These are phyloP conservation scores for Seiridium unicorne DNA, from an alignment of 2,329 filamentous ascomycete genomes.

Conservation along the genomic window DNA sequence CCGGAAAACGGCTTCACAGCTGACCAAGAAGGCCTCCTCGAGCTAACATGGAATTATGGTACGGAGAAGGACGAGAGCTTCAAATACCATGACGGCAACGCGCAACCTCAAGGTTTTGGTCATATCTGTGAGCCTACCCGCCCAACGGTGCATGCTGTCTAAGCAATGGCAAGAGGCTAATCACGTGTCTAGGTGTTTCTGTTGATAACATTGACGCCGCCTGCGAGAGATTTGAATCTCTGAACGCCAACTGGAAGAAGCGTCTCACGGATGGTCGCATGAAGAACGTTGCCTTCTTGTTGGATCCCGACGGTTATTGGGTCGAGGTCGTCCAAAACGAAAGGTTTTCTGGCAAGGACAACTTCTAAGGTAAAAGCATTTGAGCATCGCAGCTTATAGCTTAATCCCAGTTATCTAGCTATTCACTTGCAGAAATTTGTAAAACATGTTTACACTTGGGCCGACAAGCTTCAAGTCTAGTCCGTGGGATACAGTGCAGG, in stretches of 20 bases:
- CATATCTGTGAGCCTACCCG: conserved; percentile 70
- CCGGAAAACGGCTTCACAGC: conserved; percentile 56
- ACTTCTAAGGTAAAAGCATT: conserved; percentile 37
- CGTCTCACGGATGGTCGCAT: conserved; percentile 85
- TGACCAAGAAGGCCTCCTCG: conserved; percentile 78
- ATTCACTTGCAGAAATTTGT: too few species aligned
- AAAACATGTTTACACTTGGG: too few species aligned
- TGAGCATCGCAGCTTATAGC: not conserved
- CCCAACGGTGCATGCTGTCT: too few species aligned
- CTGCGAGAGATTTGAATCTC: conserved; percentile 79
- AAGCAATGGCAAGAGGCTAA: too few species aligned
- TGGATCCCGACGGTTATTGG: conserved; percentile 89
- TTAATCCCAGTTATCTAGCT: not conserved
- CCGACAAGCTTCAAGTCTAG: too few species aligned
- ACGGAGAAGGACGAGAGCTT: conserved; percentile 85
- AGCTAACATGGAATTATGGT: conserved; percentile 82
- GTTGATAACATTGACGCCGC: conserved; percentile 89
- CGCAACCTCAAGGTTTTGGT: conserved; percentile 88
- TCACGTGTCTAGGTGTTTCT: conserved; percentile 56
- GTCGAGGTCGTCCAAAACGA: conserved; percentile 80
- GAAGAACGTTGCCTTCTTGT: conserved; percentile 90
- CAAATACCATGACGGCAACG: conserved; percentile 89
- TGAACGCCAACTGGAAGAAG: conserved; percentile 92
- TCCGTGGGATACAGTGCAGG: too few species aligned
- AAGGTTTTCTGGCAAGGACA: conserved; percentile 53